These are phyloP conservation scores for Mollisiaceae sp. DNA, from an alignment of 2,329 filamentous ascomycete species.

Conservation along the genomic window DNA sequence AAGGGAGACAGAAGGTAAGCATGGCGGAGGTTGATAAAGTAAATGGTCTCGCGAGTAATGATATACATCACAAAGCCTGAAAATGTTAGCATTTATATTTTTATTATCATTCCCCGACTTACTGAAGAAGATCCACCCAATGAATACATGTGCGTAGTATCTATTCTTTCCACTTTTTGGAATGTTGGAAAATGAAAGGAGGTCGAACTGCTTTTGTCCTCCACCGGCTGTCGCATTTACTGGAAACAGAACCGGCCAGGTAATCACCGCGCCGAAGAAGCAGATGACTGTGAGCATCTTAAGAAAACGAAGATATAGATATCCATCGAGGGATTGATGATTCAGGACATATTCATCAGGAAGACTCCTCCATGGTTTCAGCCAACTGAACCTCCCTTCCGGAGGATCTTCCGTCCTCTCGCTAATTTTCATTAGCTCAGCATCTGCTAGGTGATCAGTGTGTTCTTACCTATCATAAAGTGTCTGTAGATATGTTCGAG, in stretches of 20 bases:
- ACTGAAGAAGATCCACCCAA: slow-evolving; percentile 79
- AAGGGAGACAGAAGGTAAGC: slow-evolving; percentile 86
- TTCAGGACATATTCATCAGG: slow-evolving; percentile 81
- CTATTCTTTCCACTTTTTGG: slow-evolving; percentile 57
- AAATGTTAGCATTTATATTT: slow-evolving; percentile 8
- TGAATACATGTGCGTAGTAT: slow-evolving; percentile 81
- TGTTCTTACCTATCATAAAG: slow-evolving; percentile 47
- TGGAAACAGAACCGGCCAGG: slow-evolving; percentile 80
- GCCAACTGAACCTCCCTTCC: slow-evolving; percentile 67
- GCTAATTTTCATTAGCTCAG: slow-evolving; percentile 39
- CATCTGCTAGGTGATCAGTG: not conserved
- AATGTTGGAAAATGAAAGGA: slow-evolving; percentile 83
- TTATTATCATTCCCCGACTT: slow-evolving; percentile 8
- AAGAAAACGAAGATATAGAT: slow-evolving; percentile 86
- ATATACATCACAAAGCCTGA: slow-evolving; percentile 82
- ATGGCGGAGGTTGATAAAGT: slow-evolving; percentile 89
- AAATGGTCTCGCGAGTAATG: slow-evolving; percentile 85
- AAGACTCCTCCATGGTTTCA: slow-evolving; percentile 66
- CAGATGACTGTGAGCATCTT: slow-evolving; percentile 79
- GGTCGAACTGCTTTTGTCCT: slow-evolving; percentile 68
- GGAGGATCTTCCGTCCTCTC: slow-evolving; percentile 65
- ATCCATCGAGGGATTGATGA: slow-evolving; percentile 89
- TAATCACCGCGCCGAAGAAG: slow-evolving; percentile 80
- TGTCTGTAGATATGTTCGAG: slow-evolving; percentile 57
- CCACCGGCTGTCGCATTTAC: slow-evolving; percentile 84